Conservation (phyloP, 2,329 filamentous ascomycete genomes). For the Plectosphaerella sp. region DNA sequence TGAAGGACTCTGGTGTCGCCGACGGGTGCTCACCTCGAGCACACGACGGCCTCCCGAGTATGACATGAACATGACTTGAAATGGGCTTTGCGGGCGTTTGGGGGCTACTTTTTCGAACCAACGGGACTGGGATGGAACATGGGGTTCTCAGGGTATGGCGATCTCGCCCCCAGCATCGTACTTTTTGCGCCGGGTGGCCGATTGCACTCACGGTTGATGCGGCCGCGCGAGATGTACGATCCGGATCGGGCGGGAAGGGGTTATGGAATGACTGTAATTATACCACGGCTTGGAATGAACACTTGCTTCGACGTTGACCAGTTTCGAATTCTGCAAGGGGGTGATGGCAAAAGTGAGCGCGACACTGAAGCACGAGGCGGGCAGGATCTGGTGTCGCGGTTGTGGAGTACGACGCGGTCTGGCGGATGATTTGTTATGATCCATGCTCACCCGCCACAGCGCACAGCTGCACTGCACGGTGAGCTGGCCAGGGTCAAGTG, state of each 20-base stretch:
- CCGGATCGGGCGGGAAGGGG: not conserved
- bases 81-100: conserved; percentile 25
- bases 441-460: not conserved
- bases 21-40: too few relatives aligned
- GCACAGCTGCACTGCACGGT: not conserved
- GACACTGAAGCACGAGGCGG: too few relatives aligned
- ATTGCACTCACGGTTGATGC: too few relatives aligned
- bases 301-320: conserved; percentile 1
- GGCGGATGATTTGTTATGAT: conserved; percentile 4
- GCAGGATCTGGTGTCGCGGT: not conserved
- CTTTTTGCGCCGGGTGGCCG: too few relatives aligned
- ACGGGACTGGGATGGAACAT: not conserved
- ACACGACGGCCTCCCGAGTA: not conserved
- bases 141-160: not conserved
- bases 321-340: not conserved
- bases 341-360: too few relatives aligned
- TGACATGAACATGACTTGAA: not conserved
- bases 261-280: conserved; percentile 7
- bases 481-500: not conserved
- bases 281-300: conserved; percentile 2
- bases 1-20: not conserved
- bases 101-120: conserved; percentile 19
- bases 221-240: not conserved
- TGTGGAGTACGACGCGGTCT: conserved; percentile 6
- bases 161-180: not conserved